A percentile compares a stretch with the other conserved stretches of the same genome.
phyloP scores from a whole-genome alignment of 2,329 filamentous ascomycete species.

The Alternaria incomplexa region DNA sequence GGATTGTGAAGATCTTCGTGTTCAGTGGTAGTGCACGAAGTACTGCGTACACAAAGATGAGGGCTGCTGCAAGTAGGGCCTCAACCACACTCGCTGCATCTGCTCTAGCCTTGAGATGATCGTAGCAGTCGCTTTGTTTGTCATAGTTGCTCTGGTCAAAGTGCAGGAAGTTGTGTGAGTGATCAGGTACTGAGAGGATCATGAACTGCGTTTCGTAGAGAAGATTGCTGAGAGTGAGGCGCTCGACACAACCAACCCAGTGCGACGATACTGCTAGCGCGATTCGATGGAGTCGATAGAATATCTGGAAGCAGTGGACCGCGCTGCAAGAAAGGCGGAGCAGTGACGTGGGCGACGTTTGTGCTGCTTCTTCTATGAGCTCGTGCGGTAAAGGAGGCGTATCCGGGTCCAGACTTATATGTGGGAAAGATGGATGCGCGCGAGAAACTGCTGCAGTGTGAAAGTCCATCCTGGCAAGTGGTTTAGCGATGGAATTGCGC shows the following conservation, averaged over 20 bases:
- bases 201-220: slow-evolving; percentile 31
- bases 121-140: neutral
- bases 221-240: slow-evolving; percentile 25
- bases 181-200: slow-evolving; percentile 27
- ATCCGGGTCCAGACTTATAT: slow-evolving; percentile 20
- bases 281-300: slow-evolving; percentile 33
- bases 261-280: slow-evolving; percentile 23
- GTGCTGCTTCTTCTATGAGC: slow-evolving; percentile 28
- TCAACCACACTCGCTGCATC: slow-evolving; percentile 29
- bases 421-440: slow-evolving; percentile 24
- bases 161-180: slow-evolving; percentile 19
- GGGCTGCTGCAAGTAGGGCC: slow-evolving; percentile 15
- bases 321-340: slow-evolving; percentile 26
- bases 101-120: slow-evolving; percentile 5
- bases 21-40: slow-evolving; percentile 27
- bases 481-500: neutral
- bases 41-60: slow-evolving; percentile 32
- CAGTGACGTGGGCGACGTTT: slow-evolving; percentile 27
- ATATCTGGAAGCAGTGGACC: slow-evolving; percentile 36
- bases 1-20: slow-evolving; percentile 24
- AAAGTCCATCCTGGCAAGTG: slow-evolving; percentile 30
- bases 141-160: slow-evolving; percentile 12
- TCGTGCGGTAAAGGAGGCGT: slow-evolving; percentile 24
- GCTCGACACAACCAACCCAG: slow-evolving; percentile 19
- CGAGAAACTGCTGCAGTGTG: slow-evolving; percentile 30